Evolutionary conservation across 2,329 filamentous ascomycete genomes (phyloP).

Genomic region (Aspergillus sojae): DNA sequence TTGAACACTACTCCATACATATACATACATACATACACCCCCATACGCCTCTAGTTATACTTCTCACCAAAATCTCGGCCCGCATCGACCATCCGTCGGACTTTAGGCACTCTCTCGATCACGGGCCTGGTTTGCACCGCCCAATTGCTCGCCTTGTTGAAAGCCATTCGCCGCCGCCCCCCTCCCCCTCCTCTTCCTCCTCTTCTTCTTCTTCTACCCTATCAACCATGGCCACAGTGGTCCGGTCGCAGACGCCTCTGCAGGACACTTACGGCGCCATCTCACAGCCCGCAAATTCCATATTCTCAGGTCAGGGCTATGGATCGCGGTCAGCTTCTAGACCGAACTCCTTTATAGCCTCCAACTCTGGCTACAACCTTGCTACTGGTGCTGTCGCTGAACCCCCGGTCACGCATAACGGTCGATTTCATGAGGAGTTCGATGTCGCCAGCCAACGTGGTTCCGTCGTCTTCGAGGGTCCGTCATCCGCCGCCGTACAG

Average conservation of each 20-base stretch:
- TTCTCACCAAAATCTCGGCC: slow-evolving; percentile 10
- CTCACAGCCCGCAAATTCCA: slow-evolving; percentile 32
- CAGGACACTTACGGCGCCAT: slow-evolving; percentile 41
- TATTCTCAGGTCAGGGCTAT: slow-evolving; percentile 36
- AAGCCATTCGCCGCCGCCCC: slow-evolving; percentile 9
- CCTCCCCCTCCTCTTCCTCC: slow-evolving; percentile 1
- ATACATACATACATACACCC: background rate
- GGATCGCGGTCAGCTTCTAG: slow-evolving; percentile 38
- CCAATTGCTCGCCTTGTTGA: slow-evolving; percentile 11
- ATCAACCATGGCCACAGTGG: slow-evolving; percentile 40
- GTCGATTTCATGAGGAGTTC: slow-evolving; percentile 44
- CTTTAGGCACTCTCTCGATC: slow-evolving; percentile 15
- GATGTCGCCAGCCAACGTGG: slow-evolving; percentile 38
- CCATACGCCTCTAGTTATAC: background rate
- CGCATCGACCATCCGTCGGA: slow-evolving; percentile 13
- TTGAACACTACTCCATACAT: slow-evolving; percentile 5
- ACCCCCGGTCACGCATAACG: slow-evolving; percentile 36
- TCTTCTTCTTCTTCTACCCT: slow-evolving; percentile 6
- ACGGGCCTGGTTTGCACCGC: slow-evolving; percentile 22
- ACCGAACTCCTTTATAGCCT: slow-evolving; percentile 45
- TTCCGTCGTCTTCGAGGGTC: slow-evolving; percentile 36
- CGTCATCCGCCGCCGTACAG: slow-evolving; percentile 32
- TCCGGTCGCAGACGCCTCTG: slow-evolving; percentile 42
- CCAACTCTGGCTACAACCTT: slow-evolving; percentile 40
- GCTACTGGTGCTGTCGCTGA: slow-evolving; percentile 36